Percentiles rank a stretch among this genome's conserved stretches.
Conservation (phyloP, 352 stramenopile species). For the Phytophthora chlamydospora region DNA sequence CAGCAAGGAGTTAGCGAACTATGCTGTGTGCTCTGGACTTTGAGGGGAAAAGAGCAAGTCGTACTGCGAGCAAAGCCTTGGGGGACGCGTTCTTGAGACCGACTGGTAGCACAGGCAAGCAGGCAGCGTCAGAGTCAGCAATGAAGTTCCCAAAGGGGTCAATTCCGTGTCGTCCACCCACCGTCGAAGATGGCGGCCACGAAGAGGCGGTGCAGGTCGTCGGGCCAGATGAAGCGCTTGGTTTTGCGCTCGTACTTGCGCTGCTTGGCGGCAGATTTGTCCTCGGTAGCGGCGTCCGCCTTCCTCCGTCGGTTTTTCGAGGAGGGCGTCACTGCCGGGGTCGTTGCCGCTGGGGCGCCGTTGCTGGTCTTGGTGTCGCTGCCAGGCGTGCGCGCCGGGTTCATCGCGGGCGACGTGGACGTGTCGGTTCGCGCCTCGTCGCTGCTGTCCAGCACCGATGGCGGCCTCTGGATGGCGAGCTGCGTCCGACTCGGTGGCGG, state of each 20-base stretch:
- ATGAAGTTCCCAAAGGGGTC: neutral
- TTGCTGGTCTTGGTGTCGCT: slow-evolving; percentile 20
- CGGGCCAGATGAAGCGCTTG: slow-evolving; percentile 88
- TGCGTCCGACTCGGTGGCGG: slow-evolving; percentile 24
- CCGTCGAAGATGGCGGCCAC: slow-evolving; percentile 89
- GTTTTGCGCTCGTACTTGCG: slow-evolving; percentile 91
- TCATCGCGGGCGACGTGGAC: slow-evolving; percentile 41
- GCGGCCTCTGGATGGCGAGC: slow-evolving; percentile 29
- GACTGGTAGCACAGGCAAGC: slow-evolving; percentile 43
- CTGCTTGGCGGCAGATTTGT: slow-evolving; percentile 44
- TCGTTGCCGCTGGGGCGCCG: neutral
- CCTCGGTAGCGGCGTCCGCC: slow-evolving; percentile 11
- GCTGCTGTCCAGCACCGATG: slow-evolving; percentile 37
- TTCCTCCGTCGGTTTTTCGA: slow-evolving; percentile 28
- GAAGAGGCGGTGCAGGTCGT: slow-evolving; percentile 89
- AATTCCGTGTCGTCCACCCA: slow-evolving; percentile 30
- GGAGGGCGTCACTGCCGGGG: slow-evolving; percentile 1
- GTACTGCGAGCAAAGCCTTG: slow-evolving; percentile 78
- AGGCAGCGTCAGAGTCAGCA: slow-evolving; percentile 5
- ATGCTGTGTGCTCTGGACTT: neutral
- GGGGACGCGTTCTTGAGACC: slow-evolving; percentile 88
- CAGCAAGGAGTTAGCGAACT: slow-evolving; percentile 13
- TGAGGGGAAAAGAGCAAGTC: slow-evolving; percentile 10
- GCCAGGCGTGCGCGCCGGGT: slow-evolving; percentile 24
- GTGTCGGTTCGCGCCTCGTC: slow-evolving; percentile 46